Evolutionary conservation across 2,329 filamentous ascomycete species (phyloP).

Genomic region (Daldinia eschscholtzii): DNA sequence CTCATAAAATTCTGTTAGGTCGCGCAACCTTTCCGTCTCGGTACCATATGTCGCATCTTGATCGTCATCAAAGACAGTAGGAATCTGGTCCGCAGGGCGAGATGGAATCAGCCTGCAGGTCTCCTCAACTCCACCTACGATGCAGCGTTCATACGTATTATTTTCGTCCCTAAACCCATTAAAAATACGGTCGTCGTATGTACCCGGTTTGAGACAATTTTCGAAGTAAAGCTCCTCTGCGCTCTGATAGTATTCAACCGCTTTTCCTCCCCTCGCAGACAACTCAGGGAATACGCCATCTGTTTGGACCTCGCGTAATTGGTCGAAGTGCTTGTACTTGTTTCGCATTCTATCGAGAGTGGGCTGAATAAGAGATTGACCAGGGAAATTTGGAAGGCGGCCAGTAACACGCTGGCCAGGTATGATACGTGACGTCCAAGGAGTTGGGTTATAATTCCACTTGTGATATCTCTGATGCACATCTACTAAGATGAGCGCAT

Average conservation of each 20-base stretch:
- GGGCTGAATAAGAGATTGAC: slow-evolving; percentile 38
- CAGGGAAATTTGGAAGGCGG: slow-evolving; percentile 47
- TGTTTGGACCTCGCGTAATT: background rate
- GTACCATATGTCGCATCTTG: background rate
- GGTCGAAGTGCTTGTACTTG: slow-evolving; percentile 40
- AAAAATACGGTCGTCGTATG: slow-evolving; percentile 20
- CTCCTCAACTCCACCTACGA: slow-evolving; percentile 44
- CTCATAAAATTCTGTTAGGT: slow-evolving; percentile 35
- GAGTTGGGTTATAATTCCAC: slow-evolving; percentile 36
- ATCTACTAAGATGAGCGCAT: slow-evolving; percentile 45
- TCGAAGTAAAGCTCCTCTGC: slow-evolving; percentile 34
- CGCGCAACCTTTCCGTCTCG: slow-evolving; percentile 5
- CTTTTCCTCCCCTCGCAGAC: slow-evolving; percentile 5
- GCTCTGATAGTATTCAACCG: slow-evolving; percentile 9
- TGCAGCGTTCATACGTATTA: slow-evolving; percentile 53
- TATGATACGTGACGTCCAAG: slow-evolving; percentile 45
- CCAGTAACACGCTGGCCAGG: slow-evolving; percentile 32
- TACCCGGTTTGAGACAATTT: background rate
- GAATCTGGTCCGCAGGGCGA: slow-evolving; percentile 6
- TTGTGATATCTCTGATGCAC: slow-evolving; percentile 42
- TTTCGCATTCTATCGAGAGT: slow-evolving; percentile 36
- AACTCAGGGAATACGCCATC: slow-evolving; percentile 39
- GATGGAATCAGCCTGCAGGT: slow-evolving; percentile 34
- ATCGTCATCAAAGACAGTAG: background rate
- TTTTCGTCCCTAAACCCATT: slow-evolving; percentile 49